phyloP scores from a whole-genome alignment of 345 rosid genomes.

The Euphorbia peplus region DNA sequence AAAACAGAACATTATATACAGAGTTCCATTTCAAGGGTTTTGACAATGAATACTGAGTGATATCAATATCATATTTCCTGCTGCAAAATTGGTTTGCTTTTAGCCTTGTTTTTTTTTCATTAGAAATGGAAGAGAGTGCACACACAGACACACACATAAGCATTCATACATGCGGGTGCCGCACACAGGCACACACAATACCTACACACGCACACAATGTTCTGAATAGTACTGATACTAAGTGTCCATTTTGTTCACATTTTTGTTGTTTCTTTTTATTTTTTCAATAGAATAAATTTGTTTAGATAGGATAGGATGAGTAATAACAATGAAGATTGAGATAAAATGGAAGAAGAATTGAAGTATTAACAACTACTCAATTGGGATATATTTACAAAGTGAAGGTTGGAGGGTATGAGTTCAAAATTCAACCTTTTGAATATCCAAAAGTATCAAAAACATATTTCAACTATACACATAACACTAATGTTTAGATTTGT shows the following conservation, averaged over 20 bases:
- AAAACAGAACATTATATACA: constrained; percentile 40
- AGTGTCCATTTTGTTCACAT: too few species aligned
- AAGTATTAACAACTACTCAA: neutral
- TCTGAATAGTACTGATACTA: too few species aligned
- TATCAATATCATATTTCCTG: neutral
- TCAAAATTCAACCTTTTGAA: neutral
- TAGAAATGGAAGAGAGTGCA: too few species aligned
- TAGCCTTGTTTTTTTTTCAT: neutral
- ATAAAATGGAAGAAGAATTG: neutral
- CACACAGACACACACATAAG: too few species aligned
- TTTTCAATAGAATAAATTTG: too few species aligned
- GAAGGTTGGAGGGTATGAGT: neutral
- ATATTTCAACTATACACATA: neutral
- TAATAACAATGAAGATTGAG: neutral
- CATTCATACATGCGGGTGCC: too few species aligned
- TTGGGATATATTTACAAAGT: neutral
- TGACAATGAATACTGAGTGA: neutral
- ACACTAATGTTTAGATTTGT: neutral
- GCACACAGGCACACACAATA: too few species aligned
- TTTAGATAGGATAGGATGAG: too few species aligned
- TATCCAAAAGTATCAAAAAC: neutral
- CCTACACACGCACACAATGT: too few species aligned
- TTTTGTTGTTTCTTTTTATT: too few species aligned
- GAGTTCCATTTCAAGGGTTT: constrained; percentile 1
- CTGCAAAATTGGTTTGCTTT: neutral